Base-by-base conservation (phyloP, 495 filamentous ascomycete species). In the Filosporella fistucella region DNA sequence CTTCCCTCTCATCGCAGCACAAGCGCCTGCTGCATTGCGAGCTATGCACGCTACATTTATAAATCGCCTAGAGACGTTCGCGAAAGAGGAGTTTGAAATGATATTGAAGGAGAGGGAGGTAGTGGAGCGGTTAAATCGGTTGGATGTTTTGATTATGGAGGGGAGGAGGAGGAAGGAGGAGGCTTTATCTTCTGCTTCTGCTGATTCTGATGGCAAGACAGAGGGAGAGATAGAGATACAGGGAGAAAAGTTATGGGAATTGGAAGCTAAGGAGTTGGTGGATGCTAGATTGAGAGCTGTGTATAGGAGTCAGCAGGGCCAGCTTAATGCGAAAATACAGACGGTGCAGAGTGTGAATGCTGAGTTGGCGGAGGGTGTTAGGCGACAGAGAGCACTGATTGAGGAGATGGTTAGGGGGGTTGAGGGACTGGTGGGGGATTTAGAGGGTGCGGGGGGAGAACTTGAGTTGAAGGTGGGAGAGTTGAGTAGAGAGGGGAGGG, bases 1-100 rank as follows among this genome's bases (percentile, higher is more conserved):
- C 63, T 98, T 95, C 64, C 93, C 93, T 0, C 91, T 88, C 2
- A 76, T 89, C 7, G 85, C 89, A 17, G 66, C 68, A 50, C 66
- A 84, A 55, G 84, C 84, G 23, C 83, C 87, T 1, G 82, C 75
- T 3, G 76, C 77, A 17, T 56, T 94, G 50, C 72, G 77, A 59
- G 72, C 69, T 17, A 78, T 89, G 39, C 88, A 87, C 77, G 63
- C 71, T 54, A 79, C 84, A 65, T 75, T 91, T 68, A 79, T 86
- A 30, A 77, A 75, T 40, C 71, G 81, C 56, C 63, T 89, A 42
- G 79, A 80, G 47, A 70, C 72, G 47, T 70, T 82, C 42, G 84
- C 74, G 49, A 55, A 80, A 72, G 67, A 65, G 56, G 87, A 95
- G 60, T 96, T 95, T 65, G 85, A 91, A 24, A 70, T 66, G 5